Evolutionary conservation across 805 yeast species (phyloP).

Genomic region (Ogataea nakhonphanomensis): DNA sequence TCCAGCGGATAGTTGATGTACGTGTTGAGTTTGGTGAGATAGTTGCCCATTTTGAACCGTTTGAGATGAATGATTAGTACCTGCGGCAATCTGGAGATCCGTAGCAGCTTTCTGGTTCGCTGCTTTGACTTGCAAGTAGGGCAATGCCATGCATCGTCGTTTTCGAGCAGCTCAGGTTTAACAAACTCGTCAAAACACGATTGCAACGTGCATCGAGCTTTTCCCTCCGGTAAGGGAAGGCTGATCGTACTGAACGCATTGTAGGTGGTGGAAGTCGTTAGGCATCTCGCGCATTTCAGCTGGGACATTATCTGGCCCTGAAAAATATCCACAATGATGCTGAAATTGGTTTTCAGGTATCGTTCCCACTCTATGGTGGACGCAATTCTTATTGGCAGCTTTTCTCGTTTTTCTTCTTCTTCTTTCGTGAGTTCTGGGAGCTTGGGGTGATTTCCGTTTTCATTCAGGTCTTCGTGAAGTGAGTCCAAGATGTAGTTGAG

Average conservation of each 20-base stretch:
- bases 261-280: slow-evolving; percentile 77
- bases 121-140: slow-evolving; percentile 65
- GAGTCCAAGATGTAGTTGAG: slow-evolving; percentile 71
- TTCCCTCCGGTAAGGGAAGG: slow-evolving; percentile 66
- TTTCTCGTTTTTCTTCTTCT: slow-evolving; percentile 72
- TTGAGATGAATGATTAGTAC: slow-evolving; percentile 81
- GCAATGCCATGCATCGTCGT: slow-evolving; percentile 82
- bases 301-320: slow-evolving; percentile 89
- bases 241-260: slow-evolving; percentile 78
- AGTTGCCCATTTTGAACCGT: slow-evolving; percentile 60
- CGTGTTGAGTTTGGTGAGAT: slow-evolving; percentile 56
- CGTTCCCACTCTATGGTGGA: slow-evolving; percentile 92
- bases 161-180: slow-evolving; percentile 68
- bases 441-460: slow-evolving; percentile 53
- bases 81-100: slow-evolving; percentile 74
- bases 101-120: slow-evolving; percentile 62
- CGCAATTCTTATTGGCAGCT: slow-evolving; percentile 71
- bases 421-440: slow-evolving; percentile 59
- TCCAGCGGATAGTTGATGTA: slow-evolving; percentile 65
- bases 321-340: slow-evolving; percentile 74
- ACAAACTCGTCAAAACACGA: slow-evolving; percentile 79
- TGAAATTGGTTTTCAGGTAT: slow-evolving; percentile 72
- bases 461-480: slow-evolving; percentile 79
- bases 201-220: slow-evolving; percentile 36
- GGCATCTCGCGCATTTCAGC: slow-evolving; percentile 69